These are phyloP conservation scores for Candida hispaniensis DNA, from an alignment of 805 yeast genomes.

Conservation along the genomic window DNA sequence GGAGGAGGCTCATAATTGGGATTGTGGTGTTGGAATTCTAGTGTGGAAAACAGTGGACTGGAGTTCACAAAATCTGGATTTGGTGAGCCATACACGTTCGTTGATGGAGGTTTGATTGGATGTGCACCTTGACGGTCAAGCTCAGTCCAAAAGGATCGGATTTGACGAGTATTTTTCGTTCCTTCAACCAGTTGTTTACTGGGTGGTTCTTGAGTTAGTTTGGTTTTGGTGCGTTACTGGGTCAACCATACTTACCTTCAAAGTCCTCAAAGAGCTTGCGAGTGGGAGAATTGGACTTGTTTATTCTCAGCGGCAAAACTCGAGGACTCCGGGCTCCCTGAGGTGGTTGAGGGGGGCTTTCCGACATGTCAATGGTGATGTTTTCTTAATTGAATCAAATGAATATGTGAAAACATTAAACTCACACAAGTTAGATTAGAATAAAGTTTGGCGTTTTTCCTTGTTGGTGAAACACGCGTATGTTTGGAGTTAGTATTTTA, in stretches of 20 bases:
- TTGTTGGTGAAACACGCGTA: too few relatives aligned
- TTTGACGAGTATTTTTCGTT: constrained; percentile 10
- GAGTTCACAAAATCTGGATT: constrained; percentile 16
- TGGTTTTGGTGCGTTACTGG: constrained; percentile 3
- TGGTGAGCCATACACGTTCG: constrained; percentile 15
- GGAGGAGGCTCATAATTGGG: constrained; percentile 14
- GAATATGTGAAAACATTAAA: too few relatives aligned
- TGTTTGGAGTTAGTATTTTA: too few relatives aligned
- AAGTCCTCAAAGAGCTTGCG: constrained; percentile 11
- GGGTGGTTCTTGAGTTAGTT: constrained; percentile 13
- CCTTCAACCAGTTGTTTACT: too few relatives aligned
- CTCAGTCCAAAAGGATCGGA: constrained; percentile 14
- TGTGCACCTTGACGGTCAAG: constrained; percentile 12
- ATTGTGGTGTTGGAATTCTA: constrained; percentile 8
- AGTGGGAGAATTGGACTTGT: constrained; percentile 5
- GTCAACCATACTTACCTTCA: constrained; percentile 8
- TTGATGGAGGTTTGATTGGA: constrained; percentile 12
- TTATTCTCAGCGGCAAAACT: constrained; percentile 11
- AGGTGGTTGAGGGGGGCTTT: too few relatives aligned
- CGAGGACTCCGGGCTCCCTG: too few relatives aligned
- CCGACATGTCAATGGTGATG: too few relatives aligned
- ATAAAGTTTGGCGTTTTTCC: too few relatives aligned
- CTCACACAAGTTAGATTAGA: too few relatives aligned
- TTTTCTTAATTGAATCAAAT: too few relatives aligned
- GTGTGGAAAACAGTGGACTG: constrained; percentile 12